Percentiles rank a stretch among this genome's conserved stretches.
phyloP scores from a whole-genome alignment of 2,329 filamentous ascomycete species.

The Verticillium tricorpus region DNA sequence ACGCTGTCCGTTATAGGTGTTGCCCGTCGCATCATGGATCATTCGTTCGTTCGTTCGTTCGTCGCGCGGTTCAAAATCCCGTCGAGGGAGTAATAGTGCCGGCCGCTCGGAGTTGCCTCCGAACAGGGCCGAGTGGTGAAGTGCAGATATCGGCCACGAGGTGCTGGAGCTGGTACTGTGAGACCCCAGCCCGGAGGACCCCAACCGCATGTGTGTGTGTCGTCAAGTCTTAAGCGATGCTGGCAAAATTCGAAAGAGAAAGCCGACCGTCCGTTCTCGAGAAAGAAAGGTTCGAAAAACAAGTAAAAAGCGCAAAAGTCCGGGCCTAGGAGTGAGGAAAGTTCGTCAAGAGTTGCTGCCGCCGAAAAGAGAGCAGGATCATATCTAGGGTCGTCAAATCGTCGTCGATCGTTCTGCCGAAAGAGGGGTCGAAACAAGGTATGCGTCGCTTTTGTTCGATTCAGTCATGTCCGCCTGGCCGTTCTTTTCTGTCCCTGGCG shows the following conservation, averaged over 20 bases:
- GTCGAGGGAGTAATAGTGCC: slow-evolving; percentile 5
- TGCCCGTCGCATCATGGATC: not conserved
- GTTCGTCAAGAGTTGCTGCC: not conserved
- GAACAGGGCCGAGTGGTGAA: slow-evolving; percentile 4
- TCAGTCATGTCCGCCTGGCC: slow-evolving; percentile 4
- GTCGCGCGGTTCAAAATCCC: not conserved
- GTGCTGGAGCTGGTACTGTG: slow-evolving; percentile 9
- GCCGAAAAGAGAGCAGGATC: not conserved
- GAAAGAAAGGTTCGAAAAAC: slow-evolving; percentile 10
- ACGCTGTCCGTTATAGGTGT: not conserved
- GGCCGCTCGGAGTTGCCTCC: slow-evolving; percentile 9
- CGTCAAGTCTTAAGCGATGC: not conserved
- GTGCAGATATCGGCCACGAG: not conserved
- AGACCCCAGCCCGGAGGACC: slow-evolving; percentile 10
- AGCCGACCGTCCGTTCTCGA: not conserved
- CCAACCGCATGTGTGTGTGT: not conserved
- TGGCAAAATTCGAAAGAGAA: slow-evolving; percentile 4
- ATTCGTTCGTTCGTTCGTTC: not conserved
- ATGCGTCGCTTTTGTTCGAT: slow-evolving; percentile 16
- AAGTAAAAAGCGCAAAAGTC: slow-evolving; percentile 8
- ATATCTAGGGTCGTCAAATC: slow-evolving; percentile 15
- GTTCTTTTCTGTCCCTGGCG: not conserved
- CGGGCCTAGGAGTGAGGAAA: not conserved
- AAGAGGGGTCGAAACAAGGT: slow-evolving; percentile 11
- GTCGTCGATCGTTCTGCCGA: slow-evolving; percentile 15